Conservation (phyloP, 106 monocot genomes). For the Phalaenopsis aphrodite region DNA sequence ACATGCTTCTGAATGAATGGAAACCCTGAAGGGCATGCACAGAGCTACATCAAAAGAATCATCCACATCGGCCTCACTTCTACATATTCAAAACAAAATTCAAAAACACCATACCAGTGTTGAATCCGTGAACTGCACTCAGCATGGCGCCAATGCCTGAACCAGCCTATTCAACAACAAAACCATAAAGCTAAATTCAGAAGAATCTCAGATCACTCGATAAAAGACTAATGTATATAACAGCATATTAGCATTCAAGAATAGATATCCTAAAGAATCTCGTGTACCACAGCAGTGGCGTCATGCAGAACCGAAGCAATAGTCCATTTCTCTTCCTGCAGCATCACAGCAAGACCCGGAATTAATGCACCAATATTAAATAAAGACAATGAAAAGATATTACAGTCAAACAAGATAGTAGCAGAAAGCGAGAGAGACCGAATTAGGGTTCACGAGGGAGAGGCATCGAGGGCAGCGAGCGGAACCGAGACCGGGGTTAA, state of each 20-base stretch:
- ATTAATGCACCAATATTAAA: not conserved
- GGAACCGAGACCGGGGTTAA: constrained; percentile 80
- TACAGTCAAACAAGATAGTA: not conserved
- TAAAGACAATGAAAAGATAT: not conserved
- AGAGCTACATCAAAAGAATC: not conserved
- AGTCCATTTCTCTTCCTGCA: constrained; percentile 56
- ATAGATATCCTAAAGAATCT: not conserved
- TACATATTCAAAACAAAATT: not conserved
- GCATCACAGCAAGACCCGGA: not conserved
- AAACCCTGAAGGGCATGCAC: constrained; percentile 31
- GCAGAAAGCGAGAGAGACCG: constrained; percentile 14
- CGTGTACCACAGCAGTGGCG: constrained; percentile 59
- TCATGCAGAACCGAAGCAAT: constrained; percentile 74
- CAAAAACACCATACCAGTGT: constrained; percentile 37
- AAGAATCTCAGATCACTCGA: not conserved
- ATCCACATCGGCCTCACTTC: not conserved
- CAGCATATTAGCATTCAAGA: not conserved
- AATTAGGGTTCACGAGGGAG: constrained; percentile 55
- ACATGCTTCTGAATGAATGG: constrained; percentile 75
- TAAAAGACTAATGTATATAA: not conserved
- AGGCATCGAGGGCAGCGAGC: constrained; percentile 93
- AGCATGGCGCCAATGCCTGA: constrained; percentile 72
- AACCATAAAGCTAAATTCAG: constrained; percentile 1
- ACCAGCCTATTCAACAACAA: constrained; percentile 53
- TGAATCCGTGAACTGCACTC: constrained; percentile 65